Percentiles rank a stretch among this genome's conserved stretches.
These are phyloP conservation scores for Fusarium sacchari DNA, from an alignment of 2,329 filamentous ascomycete species.

Conservation along the genomic window DNA sequence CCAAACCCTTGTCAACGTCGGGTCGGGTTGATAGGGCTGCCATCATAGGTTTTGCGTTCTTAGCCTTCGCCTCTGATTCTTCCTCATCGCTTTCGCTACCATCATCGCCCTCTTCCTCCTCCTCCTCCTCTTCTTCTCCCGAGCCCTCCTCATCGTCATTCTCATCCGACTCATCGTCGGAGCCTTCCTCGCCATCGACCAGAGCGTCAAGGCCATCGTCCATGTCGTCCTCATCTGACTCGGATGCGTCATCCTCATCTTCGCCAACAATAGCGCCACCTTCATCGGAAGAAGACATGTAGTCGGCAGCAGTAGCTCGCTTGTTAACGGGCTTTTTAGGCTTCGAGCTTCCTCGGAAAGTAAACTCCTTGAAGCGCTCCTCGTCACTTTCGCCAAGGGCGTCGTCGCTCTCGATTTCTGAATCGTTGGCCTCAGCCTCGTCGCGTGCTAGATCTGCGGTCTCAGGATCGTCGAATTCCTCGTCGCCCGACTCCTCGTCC, in stretches of 20 bases:
- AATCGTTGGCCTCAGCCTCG: slow-evolving; percentile 60
- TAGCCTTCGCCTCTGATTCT: slow-evolving; percentile 36
- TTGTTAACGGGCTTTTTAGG: slow-evolving; percentile 52
- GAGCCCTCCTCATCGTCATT: slow-evolving; percentile 51
- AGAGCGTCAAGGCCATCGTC: slow-evolving; percentile 52
- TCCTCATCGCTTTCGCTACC: slow-evolving; percentile 52
- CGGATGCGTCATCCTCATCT: slow-evolving; percentile 49
- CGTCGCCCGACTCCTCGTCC: slow-evolving; percentile 57
- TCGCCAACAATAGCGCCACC: slow-evolving; percentile 49
- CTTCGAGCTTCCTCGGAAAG: slow-evolving; percentile 68
- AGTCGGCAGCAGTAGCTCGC: slow-evolving; percentile 65
- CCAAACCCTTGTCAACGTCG: slow-evolving; percentile 85
- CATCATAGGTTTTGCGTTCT: slow-evolving; percentile 48
- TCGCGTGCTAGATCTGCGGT: slow-evolving; percentile 64
- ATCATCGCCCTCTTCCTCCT: slow-evolving; percentile 51
- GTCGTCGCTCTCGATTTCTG: slow-evolving; percentile 71
- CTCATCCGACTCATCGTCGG: slow-evolving; percentile 50
- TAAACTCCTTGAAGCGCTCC: slow-evolving; percentile 81
- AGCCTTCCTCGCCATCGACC: slow-evolving; percentile 46
- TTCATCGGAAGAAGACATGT: slow-evolving; percentile 61
- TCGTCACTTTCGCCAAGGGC: slow-evolving; percentile 88
- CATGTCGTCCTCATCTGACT: slow-evolving; percentile 51
- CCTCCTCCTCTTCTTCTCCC: slow-evolving; percentile 48
- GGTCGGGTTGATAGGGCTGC: slow-evolving; percentile 46
- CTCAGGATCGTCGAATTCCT: slow-evolving; percentile 67